These are phyloP conservation scores for Phytopythium chamaehyphon DNA, from an alignment of 352 stramenopile species.

Conservation along the genomic window DNA sequence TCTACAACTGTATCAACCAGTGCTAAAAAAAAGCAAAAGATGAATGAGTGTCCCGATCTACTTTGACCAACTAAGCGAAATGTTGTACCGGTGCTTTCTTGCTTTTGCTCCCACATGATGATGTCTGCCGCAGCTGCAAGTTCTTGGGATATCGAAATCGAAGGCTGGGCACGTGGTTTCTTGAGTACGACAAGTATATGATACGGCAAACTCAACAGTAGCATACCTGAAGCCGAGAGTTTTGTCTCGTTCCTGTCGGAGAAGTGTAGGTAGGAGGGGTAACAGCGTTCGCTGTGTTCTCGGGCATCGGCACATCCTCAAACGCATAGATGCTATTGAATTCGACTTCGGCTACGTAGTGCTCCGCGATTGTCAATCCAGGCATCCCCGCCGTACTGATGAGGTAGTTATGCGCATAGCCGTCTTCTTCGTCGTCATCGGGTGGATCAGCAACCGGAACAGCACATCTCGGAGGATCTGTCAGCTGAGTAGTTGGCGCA, in stretches of 20 bases:
- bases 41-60: neutral
- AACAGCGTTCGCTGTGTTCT: too few relatives aligned
- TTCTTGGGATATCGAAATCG: conserved; percentile 27
- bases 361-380: conserved; percentile 9
- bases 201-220: too few relatives aligned
- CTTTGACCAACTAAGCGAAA: neutral
- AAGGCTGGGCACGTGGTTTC: neutral
- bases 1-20: neutral
- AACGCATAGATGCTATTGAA: conserved; percentile 5
- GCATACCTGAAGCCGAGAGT: too few relatives aligned
- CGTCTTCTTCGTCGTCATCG: too few relatives aligned
- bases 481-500: too few relatives aligned
- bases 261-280: too few relatives aligned
- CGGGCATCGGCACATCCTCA: neutral
- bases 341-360: conserved; percentile 26
- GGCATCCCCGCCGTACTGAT: too few relatives aligned
- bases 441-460: too few relatives aligned
- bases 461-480: too few relatives aligned
- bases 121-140: conserved; percentile 35
- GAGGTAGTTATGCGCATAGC: too few relatives aligned
- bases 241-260: too few relatives aligned
- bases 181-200: neutral
- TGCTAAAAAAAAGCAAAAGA: neutral
- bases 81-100: conserved; percentile 13
- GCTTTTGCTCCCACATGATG: conserved; percentile 38